Percentiles rank a stretch among this genome's conserved stretches.
Evolutionary conservation across 2,329 filamentous ascomycete species (phyloP).

Genomic region (Apiospora hydei): DNA sequence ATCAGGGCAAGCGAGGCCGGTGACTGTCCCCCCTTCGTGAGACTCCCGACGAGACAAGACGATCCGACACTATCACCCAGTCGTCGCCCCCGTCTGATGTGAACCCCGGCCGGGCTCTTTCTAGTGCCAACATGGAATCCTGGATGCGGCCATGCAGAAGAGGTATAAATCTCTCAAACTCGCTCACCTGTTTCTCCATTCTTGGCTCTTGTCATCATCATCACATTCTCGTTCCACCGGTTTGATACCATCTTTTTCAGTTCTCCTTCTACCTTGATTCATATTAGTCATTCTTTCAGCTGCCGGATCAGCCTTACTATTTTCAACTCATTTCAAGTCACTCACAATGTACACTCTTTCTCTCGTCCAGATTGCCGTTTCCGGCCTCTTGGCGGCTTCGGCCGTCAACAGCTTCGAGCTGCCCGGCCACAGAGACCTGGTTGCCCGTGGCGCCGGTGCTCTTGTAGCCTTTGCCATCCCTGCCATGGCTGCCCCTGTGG

Average conservation of each 20-base stretch:
- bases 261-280: conserved; percentile 30
- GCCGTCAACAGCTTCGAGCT: conserved; percentile 41
- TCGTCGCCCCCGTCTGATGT: conserved; percentile 14
- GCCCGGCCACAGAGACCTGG: conserved; percentile 31
- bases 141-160: not conserved
- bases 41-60: conserved; percentile 20
- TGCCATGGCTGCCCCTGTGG: conserved; percentile 29
- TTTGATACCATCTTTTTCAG: conserved; percentile 28
- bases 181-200: conserved; percentile 20
- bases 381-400: conserved; percentile 41
- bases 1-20: conserved; percentile 9
- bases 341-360: conserved; percentile 43
- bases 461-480: conserved; percentile 40
- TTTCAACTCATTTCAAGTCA: conserved; percentile 28
- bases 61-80: conserved; percentile 17
- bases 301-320: conserved; percentile 40
- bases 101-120: conserved; percentile 17
- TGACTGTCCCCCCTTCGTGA: conserved; percentile 5
- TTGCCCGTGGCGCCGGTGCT: conserved; percentile 35
- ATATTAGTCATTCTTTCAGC: conserved; percentile 36
- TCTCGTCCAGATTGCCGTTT: conserved; percentile 39
- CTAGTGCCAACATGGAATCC: not conserved
- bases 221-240: conserved; percentile 23
- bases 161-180: conserved; percentile 24
- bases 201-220: conserved; percentile 22